Conservation (phyloP, 495 filamentous ascomycete species). For the Penicillium egyptiacum region DNA sequence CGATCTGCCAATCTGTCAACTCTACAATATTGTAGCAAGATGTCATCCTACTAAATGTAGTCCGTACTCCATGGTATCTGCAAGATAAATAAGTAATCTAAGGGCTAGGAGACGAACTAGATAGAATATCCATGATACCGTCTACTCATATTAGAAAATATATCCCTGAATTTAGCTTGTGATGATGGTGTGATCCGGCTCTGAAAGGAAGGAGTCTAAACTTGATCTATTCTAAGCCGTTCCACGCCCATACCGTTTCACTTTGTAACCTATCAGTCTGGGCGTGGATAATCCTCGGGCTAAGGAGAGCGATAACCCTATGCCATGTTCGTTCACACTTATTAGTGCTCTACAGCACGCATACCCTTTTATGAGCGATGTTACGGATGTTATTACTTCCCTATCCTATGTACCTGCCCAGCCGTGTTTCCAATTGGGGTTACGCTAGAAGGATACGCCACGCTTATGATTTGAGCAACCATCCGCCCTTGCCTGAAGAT, state of each 20-base stretch:
- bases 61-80: background rate
- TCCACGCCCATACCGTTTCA: background rate
- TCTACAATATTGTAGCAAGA: background rate
- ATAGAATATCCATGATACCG: background rate
- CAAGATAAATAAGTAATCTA: background rate
- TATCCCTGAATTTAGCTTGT: constrained; percentile 8
- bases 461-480: constrained; percentile 27
- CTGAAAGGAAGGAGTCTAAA: constrained; percentile 3
- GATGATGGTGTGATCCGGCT: constrained; percentile 13
- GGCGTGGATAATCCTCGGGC: background rate
- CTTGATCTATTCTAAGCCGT: background rate
- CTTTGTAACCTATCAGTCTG: background rate
- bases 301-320: background rate
- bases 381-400: background rate
- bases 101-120: background rate
- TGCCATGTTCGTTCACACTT: background rate
- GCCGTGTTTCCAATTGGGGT: constrained; percentile 27
- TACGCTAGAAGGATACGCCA: constrained; percentile 21
- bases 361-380: background rate
- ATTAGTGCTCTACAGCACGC: background rate
- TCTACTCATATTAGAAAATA: constrained; percentile 5
- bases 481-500: constrained; percentile 24
- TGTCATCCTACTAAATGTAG: background rate
- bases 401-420: constrained; percentile 10
- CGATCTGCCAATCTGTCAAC: background rate